Evolutionary conservation across 345 rosid genomes (phyloP).

Genomic region (Reutealis trisperma): DNA sequence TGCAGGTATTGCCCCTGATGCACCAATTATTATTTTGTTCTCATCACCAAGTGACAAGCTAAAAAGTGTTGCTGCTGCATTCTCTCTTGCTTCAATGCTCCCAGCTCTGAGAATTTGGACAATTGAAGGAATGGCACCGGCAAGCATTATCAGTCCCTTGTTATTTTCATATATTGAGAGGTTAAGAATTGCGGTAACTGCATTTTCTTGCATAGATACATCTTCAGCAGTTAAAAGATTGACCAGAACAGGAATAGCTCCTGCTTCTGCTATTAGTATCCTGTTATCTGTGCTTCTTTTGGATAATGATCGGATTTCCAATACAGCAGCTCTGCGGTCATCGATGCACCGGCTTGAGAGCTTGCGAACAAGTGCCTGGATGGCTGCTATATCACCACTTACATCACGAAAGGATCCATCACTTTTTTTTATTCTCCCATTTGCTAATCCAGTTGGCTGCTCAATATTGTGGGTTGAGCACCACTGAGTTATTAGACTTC

Average conservation of each 20-base stretch:
- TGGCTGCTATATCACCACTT: conserved; percentile 61
- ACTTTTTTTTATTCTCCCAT: conserved; percentile 58
- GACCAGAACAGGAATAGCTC: conserved; percentile 80
- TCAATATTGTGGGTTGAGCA: conserved; percentile 69
- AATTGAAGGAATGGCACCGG: conserved; percentile 79
- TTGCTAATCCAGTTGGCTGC: conserved; percentile 59
- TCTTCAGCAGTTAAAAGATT: conserved; percentile 66
- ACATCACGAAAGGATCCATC: conserved; percentile 72
- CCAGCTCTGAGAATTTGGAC: conserved; percentile 87
- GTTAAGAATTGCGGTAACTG: conserved; percentile 88
- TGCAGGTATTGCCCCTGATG: conserved; percentile 83
- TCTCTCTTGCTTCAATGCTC: conserved; percentile 85
- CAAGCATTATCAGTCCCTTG: conserved; percentile 81
- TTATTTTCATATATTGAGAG: conserved; percentile 81
- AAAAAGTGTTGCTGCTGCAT: conserved; percentile 93
- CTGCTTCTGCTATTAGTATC: conserved; percentile 77
- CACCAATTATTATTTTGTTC: conserved; percentile 89
- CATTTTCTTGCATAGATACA: conserved; percentile 59
- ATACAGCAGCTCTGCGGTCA: conserved; percentile 62
- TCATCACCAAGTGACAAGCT: conserved; percentile 87
- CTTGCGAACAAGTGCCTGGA: conserved; percentile 63
- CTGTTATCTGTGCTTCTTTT: conserved; percentile 88
- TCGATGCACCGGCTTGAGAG: conserved; percentile 59
- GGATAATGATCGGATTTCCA: conserved; percentile 74
- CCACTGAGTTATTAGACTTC: conserved; percentile 87